Evolutionary conservation across 1,284 basidiomycete genomes (phyloP).

Genomic region (Cryptococcus sp.): DNA sequence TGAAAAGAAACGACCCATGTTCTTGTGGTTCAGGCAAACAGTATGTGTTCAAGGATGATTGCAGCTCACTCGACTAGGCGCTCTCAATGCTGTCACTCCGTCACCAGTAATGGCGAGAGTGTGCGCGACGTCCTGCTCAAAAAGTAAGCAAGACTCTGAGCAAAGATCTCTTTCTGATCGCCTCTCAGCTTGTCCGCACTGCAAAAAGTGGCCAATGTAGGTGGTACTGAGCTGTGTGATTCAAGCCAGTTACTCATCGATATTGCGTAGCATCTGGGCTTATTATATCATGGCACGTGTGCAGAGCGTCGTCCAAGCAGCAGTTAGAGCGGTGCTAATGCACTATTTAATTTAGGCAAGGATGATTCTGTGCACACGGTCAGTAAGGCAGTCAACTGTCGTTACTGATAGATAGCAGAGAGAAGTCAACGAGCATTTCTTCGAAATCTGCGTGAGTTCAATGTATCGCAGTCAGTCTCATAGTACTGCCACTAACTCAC

Average conservation of each 20-base stretch:
- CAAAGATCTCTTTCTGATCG: background rate
- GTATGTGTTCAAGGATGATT: slow-evolving; percentile 15
- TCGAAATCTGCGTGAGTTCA: slow-evolving; percentile 43
- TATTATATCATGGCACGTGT: slow-evolving; percentile 44
- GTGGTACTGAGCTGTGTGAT: slow-evolving; percentile 10
- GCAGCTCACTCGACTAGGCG: slow-evolving; percentile 26
- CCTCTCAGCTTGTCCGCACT: slow-evolving; percentile 40
- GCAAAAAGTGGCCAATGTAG: slow-evolving; percentile 48
- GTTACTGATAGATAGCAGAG: slow-evolving; percentile 17
- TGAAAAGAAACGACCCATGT: slow-evolving; percentile 53
- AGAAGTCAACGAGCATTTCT: slow-evolving; percentile 34
- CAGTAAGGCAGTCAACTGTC: background rate
- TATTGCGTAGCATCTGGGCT: slow-evolving; percentile 41
- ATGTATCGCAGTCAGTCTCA: background rate
- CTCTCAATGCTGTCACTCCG: slow-evolving; percentile 25
- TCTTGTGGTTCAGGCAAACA: slow-evolving; percentile 40
- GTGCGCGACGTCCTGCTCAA: slow-evolving; percentile 32
- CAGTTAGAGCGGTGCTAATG: background rate
- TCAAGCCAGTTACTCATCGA: background rate
- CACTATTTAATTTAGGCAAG: slow-evolving; percentile 18
- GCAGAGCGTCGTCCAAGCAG: too few relatives aligned
- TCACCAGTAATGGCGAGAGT: slow-evolving; percentile 31
- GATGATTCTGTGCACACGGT: slow-evolving; percentile 37
- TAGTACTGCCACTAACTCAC: background rate
- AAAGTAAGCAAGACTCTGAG: slow-evolving; percentile 27